Percentiles rank a stretch among this genome's conserved stretches.
phyloP scores from a whole-genome alignment of 805 yeast genomes.

The Sugiyamaella valdiviana region DNA sequence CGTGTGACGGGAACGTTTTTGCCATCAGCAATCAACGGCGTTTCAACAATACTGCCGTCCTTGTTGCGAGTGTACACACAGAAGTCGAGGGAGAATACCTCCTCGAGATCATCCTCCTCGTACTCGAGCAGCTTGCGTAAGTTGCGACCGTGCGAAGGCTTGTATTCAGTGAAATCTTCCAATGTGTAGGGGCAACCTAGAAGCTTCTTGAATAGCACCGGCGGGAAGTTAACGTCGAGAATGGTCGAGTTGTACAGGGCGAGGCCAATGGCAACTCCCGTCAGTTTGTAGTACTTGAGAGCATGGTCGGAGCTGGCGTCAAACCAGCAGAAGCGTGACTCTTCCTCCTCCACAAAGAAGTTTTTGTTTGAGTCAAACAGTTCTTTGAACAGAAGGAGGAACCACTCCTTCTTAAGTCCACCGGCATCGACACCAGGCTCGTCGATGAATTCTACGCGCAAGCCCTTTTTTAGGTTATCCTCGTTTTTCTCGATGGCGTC shows the following conservation, averaged over 20 bases:
- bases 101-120: conserved; percentile 38
- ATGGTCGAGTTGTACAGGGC: conserved; percentile 90
- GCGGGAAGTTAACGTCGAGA: conserved; percentile 71
- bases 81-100: conserved; percentile 51
- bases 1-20: conserved; percentile 46
- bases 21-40: conserved; percentile 58
- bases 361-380: conserved; percentile 65
- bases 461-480: conserved; percentile 61
- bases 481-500: conserved; percentile 44
- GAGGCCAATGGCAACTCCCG: conserved; percentile 82
- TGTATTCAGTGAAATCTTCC: conserved; percentile 60
- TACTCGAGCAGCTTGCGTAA: conserved; percentile 43
- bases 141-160: conserved; percentile 59
- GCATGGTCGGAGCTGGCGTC: conserved; percentile 19
- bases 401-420: conserved; percentile 93
- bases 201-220: conserved; percentile 68
- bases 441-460: conserved; percentile 71
- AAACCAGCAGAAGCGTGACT: conserved; percentile 75
- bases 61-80: conserved; percentile 50
- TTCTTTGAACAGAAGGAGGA: conserved; percentile 61
- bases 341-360: conserved; percentile 59
- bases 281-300: conserved; percentile 48
- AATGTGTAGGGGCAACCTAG: conserved; percentile 49
- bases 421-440: conserved; percentile 97
- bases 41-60: conserved; percentile 39